Conservation (phyloP, 2,329 filamentous ascomycete genomes). For the Monosporascus cannonballus region DNA sequence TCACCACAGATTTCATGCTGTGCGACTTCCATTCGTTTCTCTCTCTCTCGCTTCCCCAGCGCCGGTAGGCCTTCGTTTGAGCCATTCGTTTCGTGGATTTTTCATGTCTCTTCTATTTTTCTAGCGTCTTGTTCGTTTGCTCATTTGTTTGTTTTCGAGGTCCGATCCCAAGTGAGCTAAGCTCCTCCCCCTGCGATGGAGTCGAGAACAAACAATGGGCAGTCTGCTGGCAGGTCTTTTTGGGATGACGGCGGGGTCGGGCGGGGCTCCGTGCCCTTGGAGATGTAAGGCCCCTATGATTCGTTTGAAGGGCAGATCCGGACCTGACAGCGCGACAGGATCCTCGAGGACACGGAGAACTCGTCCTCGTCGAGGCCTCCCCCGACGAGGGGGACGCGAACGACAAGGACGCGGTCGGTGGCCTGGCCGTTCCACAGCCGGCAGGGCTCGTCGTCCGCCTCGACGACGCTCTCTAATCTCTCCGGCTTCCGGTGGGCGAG, state of each 20-base stretch:
- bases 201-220: constrained; percentile 16
- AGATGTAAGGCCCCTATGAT: constrained; percentile 12
- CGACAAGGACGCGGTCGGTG: constrained; percentile 11
- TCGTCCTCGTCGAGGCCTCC: constrained; percentile 18
- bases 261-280: constrained; percentile 20
- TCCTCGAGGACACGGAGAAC: constrained; percentile 20
- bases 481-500: constrained; percentile 19
- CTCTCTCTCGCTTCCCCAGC: too few species aligned
- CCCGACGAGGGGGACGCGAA: constrained; percentile 17
- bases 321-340: constrained; percentile 9
- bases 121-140: too few species aligned
- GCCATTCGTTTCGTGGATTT: not conserved
- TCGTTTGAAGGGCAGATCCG: too few species aligned
- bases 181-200: constrained; percentile 15
- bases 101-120: not conserved
- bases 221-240: constrained; percentile 16
- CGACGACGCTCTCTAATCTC: constrained; percentile 20
- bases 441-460: constrained; percentile 18
- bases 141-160: not conserved
- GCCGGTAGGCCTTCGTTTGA: too few species aligned
- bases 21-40: too few species aligned
- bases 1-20: too few species aligned
- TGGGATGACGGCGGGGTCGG: constrained; percentile 17
- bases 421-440: constrained; percentile 26
- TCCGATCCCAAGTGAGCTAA: not conserved